These are phyloP conservation scores for Scalesia atractyloides DNA, from an alignment of 129 eudicot species.

Conservation along the genomic window DNA sequence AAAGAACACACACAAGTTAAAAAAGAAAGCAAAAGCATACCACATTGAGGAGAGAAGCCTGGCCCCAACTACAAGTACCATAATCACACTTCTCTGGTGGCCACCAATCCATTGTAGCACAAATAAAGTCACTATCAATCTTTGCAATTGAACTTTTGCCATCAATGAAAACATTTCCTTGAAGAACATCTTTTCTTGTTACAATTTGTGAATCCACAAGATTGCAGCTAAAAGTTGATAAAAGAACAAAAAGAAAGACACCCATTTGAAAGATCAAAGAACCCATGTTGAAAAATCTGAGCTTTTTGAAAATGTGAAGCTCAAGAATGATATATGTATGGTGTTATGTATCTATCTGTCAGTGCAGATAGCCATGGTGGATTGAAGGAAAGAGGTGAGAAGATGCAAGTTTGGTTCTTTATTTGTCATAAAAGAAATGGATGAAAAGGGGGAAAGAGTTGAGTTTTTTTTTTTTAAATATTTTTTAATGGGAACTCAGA, in stretches of 20 bases:
- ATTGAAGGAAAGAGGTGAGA: conserved; percentile 17
- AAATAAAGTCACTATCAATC: conserved; percentile 67
- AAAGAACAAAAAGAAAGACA: conserved; percentile 38
- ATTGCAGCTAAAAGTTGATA: conserved; percentile 37
- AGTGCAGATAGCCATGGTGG: conserved; percentile 27
- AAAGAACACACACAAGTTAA: conserved; percentile 31
- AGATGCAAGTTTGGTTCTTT: conserved; percentile 4
- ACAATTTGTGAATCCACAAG: conserved; percentile 42
- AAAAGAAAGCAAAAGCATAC: conserved; percentile 39
- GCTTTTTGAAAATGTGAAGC: conserved; percentile 7
- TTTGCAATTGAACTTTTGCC: conserved; percentile 55
- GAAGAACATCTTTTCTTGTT: conserved; percentile 19
- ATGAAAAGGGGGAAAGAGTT: conserved; percentile 12
- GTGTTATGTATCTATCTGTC: conserved; percentile 21
- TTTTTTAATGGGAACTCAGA: conserved; percentile 16
- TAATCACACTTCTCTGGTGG: conserved; percentile 98
- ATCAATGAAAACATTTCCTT: conserved; percentile 53
- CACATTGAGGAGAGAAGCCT: conserved; percentile 86
- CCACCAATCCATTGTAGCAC: conserved; percentile 99
- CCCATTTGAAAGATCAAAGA: conserved; percentile 45
- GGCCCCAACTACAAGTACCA: conserved; percentile 91
- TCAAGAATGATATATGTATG: conserved; percentile 30
- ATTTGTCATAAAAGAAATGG: conserved; percentile 22
- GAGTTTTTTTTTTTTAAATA: conserved; percentile 10
- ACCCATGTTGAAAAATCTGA: conserved; percentile 44